phyloP scores from a whole-genome alignment of 495 filamentous ascomycete genomes.

The Viridothelium virens region DNA sequence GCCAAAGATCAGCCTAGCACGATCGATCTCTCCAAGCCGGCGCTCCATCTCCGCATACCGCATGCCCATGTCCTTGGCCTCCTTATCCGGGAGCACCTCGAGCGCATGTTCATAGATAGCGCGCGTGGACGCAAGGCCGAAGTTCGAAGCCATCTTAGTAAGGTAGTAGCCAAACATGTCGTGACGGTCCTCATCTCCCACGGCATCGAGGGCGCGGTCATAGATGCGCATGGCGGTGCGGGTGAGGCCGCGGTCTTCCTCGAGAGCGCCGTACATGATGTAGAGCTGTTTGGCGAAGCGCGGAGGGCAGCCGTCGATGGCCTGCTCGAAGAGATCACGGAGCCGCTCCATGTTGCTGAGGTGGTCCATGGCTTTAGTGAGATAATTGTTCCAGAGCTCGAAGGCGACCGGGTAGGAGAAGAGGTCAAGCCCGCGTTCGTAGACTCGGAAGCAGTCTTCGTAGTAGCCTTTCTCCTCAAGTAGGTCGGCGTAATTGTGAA shows the following conservation, averaged over 20 bases:
- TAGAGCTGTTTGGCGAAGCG: conserved; percentile 95
- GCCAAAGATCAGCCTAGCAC: conserved; percentile 88
- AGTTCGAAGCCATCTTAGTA: conserved; percentile 97
- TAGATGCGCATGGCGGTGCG: conserved; percentile 98
- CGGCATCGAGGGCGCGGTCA: conserved; percentile 90
- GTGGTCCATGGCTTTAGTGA: conserved; percentile 93
- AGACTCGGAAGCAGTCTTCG: conserved; percentile 96
- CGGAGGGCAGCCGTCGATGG: conserved; percentile 85
- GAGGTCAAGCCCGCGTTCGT: conserved; percentile 90
- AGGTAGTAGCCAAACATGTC: conserved; percentile 99
- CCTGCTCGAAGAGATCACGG: conserved; percentile 94
- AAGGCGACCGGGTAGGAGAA: conserved; percentile 98
- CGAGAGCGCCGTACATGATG: conserved; percentile 95
- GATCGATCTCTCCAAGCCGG: conserved; percentile 89
- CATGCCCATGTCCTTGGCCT: conserved; percentile 95
- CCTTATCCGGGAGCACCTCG: conserved; percentile 79
- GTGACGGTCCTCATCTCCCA: conserved; percentile 86
- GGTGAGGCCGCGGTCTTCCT: conserved; percentile 94
- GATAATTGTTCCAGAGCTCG: conserved; percentile 96
- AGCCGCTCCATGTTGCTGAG: conserved; percentile 92
- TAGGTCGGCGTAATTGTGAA: conserved; percentile 96
- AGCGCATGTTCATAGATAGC: conserved; percentile 96
- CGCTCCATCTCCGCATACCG: conserved; percentile 99
- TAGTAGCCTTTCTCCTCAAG: conserved; percentile 93
- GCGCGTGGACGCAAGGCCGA: conserved; percentile 89